Evolutionary conservation across 78 protist genomes (phyloP).

Genomic region (Capsaspora owczarzaki): DNA sequence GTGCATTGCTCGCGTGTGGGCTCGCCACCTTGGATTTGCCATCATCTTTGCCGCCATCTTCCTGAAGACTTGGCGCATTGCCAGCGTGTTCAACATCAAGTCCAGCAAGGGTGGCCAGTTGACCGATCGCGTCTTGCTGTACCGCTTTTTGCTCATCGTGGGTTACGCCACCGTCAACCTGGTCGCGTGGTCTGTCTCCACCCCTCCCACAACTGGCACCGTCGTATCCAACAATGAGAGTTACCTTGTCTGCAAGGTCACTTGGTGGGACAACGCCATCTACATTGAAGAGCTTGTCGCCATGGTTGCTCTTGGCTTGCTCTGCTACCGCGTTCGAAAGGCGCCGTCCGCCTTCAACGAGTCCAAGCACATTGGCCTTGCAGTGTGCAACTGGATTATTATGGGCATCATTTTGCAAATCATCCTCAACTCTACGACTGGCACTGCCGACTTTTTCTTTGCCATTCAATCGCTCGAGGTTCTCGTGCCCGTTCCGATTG

Average conservation of each 20-base stretch:
- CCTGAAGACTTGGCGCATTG: neutral
- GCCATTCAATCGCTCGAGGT: too few species aligned
- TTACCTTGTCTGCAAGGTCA: neutral
- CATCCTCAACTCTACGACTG: too few species aligned
- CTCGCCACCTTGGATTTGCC: neutral
- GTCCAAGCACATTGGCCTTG: neutral
- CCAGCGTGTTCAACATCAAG: neutral
- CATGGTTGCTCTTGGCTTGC: neutral
- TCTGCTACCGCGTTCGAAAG: neutral
- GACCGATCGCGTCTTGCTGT: too few species aligned
- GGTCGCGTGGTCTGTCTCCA: too few species aligned
- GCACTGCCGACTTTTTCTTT: too few species aligned
- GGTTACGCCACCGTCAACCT: too few species aligned
- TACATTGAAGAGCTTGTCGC: neutral
- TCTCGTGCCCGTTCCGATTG: neutral
- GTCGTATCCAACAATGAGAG: too few species aligned
- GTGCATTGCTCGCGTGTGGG: neutral
- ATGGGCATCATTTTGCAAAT: neutral
- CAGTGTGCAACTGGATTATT: neutral
- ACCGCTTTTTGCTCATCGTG: too few species aligned
- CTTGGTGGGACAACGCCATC: neutral
- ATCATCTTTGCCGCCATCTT: neutral
- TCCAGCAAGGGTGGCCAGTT: too few species aligned
- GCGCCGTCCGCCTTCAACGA: slow-evolving; percentile 2
- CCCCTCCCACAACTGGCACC: too few species aligned